A percentile compares a stretch with the other conserved stretches of the same genome.
Evolutionary conservation across 768 basidiomycete genomes (phyloP).

Genomic region (Auricularia sp.): DNA sequence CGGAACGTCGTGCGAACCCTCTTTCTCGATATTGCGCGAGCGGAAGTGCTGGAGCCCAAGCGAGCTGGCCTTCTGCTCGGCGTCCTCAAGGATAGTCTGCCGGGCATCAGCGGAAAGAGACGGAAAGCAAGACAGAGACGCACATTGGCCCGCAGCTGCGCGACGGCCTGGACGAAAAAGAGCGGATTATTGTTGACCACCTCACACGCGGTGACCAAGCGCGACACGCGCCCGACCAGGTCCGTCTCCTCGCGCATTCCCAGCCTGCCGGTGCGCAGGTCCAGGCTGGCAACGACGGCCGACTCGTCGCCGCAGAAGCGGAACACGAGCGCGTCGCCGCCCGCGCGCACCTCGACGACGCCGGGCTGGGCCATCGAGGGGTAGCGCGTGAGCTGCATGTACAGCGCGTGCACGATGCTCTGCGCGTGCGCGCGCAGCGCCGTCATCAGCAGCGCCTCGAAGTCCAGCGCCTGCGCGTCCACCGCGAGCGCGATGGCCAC

Average conservation of each 20-base stretch:
- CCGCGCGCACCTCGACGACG: neutral
- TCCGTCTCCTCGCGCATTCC: conserved; percentile 75
- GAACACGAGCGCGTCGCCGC: neutral
- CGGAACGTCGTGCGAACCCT: conserved; percentile 36
- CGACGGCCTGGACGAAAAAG: conserved; percentile 45
- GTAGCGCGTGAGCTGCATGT: conserved; percentile 31
- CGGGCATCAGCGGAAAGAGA: neutral
- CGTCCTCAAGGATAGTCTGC: conserved; percentile 76
- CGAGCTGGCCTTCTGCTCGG: conserved; percentile 78
- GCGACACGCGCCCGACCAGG: conserved; percentile 61
- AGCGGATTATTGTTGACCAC: conserved; percentile 62
- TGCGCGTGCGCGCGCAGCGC: conserved; percentile 59
- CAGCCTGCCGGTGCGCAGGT: conserved; percentile 68
- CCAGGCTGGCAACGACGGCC: conserved; percentile 65
- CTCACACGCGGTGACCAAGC: conserved; percentile 48
- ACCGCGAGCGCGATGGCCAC: neutral
- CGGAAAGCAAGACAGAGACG: conserved; percentile 17
- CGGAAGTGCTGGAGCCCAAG: conserved; percentile 72
- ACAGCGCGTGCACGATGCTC: conserved; percentile 49
- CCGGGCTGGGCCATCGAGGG: neutral
- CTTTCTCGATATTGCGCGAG: conserved; percentile 51
- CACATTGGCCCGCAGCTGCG: conserved; percentile 54
- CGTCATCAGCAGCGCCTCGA: conserved; percentile 55
- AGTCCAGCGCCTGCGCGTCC: conserved; percentile 64
- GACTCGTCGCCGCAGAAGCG: conserved; percentile 35